These are phyloP conservation scores for Moricandia moricandioides DNA, from an alignment of 345 rosid species.

Conservation along the genomic window DNA sequence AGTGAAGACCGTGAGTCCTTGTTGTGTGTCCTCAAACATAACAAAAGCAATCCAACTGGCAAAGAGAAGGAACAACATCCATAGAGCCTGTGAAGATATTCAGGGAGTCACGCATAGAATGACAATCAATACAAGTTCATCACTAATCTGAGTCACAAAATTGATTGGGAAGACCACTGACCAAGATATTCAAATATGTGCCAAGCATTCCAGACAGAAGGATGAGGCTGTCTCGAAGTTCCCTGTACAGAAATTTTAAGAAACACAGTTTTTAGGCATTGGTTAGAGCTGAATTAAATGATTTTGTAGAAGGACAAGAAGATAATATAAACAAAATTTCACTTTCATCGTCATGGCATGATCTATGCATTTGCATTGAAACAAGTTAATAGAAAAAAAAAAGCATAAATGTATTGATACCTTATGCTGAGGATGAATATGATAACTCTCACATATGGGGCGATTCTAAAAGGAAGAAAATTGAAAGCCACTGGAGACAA, in stretches of 20 bases:
- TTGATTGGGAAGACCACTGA: constrained; percentile 43
- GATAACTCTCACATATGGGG: constrained; percentile 84
- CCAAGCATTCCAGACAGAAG: constrained; percentile 88
- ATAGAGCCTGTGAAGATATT: constrained; percentile 66
- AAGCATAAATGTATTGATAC: constrained; percentile 38
- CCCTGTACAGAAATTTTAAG: constrained; percentile 45
- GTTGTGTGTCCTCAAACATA: constrained; percentile 91
- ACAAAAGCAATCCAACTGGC: constrained; percentile 95
- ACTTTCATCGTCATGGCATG: no score
- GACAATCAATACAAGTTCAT: constrained; percentile 12
- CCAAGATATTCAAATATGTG: constrained; percentile 84
- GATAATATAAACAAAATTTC: no score
- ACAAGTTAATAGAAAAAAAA: background rate
- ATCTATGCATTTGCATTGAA: background rate
- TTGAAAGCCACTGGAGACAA: constrained; percentile 65
- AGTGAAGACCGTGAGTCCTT: constrained; percentile 66
- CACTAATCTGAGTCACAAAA: background rate
- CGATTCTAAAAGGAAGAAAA: constrained; percentile 78
- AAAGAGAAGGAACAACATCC: constrained; percentile 82
- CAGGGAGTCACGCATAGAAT: constrained; percentile 16
- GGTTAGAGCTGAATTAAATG: no score
- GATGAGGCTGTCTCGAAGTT: constrained; percentile 57
- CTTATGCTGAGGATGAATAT: constrained; percentile 72
- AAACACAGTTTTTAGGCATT: constrained; percentile 1
- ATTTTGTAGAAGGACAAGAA: no score